A percentile compares a stretch with the other conserved stretches of the same genome.
Evolutionary conservation across 208 protist species (phyloP).

Genomic region (Borovskyia barvae): DNA sequence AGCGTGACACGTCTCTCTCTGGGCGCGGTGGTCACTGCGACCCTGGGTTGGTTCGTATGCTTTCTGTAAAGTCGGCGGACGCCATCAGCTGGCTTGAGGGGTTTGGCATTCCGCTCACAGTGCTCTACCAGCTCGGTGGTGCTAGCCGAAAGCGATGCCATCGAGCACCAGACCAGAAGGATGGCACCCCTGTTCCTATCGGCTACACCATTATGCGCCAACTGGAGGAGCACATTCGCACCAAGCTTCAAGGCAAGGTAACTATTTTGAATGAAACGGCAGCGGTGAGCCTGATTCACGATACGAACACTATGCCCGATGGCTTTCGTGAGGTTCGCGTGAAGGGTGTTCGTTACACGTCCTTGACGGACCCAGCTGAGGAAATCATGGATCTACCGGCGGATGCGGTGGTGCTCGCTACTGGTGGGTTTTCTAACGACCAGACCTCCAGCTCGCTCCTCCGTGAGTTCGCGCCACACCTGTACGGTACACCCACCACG

Average conservation of each 20-base stretch:
- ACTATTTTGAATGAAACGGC: constrained; percentile 47
- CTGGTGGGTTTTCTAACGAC: constrained; percentile 87
- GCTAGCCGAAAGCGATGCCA: constrained; percentile 85
- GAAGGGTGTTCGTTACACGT: constrained; percentile 48
- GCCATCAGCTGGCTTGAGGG: constrained; percentile 61
- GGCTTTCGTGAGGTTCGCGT: constrained; percentile 45
- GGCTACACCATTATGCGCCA: constrained; percentile 80
- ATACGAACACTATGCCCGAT: constrained; percentile 29
- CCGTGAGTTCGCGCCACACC: constrained; percentile 68
- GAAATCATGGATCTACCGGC: constrained; percentile 36
- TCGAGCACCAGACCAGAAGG: constrained; percentile 57
- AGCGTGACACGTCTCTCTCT: constrained; percentile 57
- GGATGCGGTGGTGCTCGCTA: constrained; percentile 85
- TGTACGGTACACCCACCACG: constrained; percentile 83
- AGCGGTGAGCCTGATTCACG: constrained; percentile 39
- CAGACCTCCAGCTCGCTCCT: constrained; percentile 59
- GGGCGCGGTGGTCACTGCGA: constrained; percentile 50
- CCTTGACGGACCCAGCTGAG: constrained; percentile 10
- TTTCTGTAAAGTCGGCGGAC: constrained; percentile 52
- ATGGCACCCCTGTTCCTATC: constrained; percentile 70
- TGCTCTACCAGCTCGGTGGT: constrained; percentile 90
- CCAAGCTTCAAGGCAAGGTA: constrained; percentile 31
- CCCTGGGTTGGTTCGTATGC: constrained; percentile 60
- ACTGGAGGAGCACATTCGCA: constrained; percentile 67
- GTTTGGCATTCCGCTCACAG: constrained; percentile 71